These are phyloP conservation scores for Puccinia horiana DNA, from an alignment of 1,284 basidiomycete species.

Conservation along the genomic window DNA sequence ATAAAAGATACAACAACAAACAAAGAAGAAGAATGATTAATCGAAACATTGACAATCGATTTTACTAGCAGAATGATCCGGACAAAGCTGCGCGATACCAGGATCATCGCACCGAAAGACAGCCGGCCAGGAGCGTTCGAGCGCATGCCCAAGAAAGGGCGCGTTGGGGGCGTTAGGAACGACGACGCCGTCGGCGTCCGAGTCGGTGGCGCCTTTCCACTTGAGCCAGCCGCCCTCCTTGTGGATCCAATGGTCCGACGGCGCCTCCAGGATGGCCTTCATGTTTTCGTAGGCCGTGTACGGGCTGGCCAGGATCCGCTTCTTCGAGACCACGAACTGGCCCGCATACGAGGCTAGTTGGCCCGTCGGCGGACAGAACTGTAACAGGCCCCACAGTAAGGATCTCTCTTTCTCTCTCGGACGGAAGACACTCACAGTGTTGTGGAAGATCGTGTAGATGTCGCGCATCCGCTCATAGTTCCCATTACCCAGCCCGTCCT, in stretches of 20 bases:
- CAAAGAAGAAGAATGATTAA: neutral
- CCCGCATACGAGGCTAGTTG: constrained; percentile 56
- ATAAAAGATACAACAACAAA: neutral
- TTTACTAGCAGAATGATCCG: constrained; percentile 6
- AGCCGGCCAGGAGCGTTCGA: constrained; percentile 57
- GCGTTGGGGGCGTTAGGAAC: constrained; percentile 1
- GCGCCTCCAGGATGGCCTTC: constrained; percentile 54
- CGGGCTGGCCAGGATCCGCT: constrained; percentile 54
- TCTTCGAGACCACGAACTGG: constrained; percentile 57
- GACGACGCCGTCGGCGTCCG: neutral
- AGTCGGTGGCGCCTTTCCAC: constrained; percentile 47
- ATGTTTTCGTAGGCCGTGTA: constrained; percentile 54
- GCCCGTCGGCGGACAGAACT: constrained; percentile 45
- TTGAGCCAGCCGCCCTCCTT: constrained; percentile 56
- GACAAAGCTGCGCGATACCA: constrained; percentile 24
- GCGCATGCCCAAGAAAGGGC: constrained; percentile 54
- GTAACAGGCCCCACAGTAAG: constrained; percentile 50
- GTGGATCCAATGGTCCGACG: constrained; percentile 57
- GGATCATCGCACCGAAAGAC: constrained; percentile 55
- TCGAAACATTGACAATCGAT: constrained; percentile 38
- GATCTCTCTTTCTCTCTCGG: constrained; percentile 51
- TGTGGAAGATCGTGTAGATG: constrained; percentile 29
- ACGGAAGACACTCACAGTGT: constrained; percentile 39
- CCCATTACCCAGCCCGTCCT: constrained; percentile 48
- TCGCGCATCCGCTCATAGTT: constrained; percentile 37